Conservation (phyloP, 2,329 filamentous ascomycete species). For the Pseudocercospora fijiensis region DNA sequence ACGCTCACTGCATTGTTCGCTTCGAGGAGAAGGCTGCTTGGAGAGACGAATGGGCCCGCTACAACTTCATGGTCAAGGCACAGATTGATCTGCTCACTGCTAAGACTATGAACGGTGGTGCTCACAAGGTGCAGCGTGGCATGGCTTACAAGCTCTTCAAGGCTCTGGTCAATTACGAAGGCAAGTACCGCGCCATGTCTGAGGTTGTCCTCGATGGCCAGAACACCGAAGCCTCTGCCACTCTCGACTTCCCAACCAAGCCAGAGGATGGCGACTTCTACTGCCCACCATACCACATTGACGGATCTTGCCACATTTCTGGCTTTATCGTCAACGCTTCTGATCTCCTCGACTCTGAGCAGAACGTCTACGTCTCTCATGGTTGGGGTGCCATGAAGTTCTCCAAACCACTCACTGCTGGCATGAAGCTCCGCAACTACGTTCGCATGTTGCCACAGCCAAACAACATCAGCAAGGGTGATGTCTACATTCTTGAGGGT, state of each 20-base stretch:
- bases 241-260: conserved; percentile 56
- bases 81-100: conserved; percentile 65
- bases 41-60: conserved; percentile 65
- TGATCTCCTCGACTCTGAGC: conserved; percentile 58
- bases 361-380: conserved; percentile 62
- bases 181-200: conserved; percentile 58
- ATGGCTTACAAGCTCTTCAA: conserved; percentile 75
- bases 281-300: conserved; percentile 60
- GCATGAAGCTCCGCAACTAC: conserved; percentile 57
- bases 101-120: conserved; percentile 63
- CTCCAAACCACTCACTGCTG: conserved; percentile 45
- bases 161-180: conserved; percentile 57
- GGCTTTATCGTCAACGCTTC: conserved; percentile 62
- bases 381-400: conserved; percentile 60
- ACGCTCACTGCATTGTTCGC: conserved; percentile 62
- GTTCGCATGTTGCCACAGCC: conserved; percentile 61
- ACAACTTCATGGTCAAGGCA: conserved; percentile 58
- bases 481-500: conserved; percentile 62
- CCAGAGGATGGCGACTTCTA: conserved; percentile 57
- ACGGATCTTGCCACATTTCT: conserved; percentile 57
- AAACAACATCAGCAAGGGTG: conserved; percentile 57
- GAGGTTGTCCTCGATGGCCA: conserved; percentile 59
- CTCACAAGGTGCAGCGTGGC: conserved; percentile 70
- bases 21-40: conserved; percentile 62
- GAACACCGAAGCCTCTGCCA: conserved; percentile 56